phyloP scores from a whole-genome alignment of 169 alveolate species.

The Babesia sp. region DNA sequence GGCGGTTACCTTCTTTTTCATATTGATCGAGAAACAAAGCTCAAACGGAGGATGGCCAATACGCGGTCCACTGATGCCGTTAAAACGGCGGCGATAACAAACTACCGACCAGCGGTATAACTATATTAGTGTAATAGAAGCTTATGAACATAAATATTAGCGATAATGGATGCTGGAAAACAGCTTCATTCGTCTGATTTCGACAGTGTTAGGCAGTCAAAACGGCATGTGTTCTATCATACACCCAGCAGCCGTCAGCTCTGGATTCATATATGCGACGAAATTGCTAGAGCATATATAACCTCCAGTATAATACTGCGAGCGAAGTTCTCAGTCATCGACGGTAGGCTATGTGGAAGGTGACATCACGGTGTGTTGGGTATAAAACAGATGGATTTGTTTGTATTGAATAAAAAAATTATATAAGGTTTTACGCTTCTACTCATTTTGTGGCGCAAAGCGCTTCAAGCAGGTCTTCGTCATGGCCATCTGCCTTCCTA shows the following conservation, averaged over 20 bases:
- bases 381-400: background rate
- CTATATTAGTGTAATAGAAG: too few relatives aligned
- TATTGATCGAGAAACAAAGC: slow-evolving; percentile 21
- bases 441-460: slow-evolving; percentile 2
- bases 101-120: too few relatives aligned
- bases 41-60: background rate
- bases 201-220: too few relatives aligned
- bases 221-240: too few relatives aligned
- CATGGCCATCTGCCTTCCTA: slow-evolving; percentile 17
- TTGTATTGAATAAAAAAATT: background rate
- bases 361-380: background rate
- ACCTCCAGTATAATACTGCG: background rate
- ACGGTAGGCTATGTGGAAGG: background rate
- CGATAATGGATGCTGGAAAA: too few relatives aligned
- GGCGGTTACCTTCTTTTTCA: slow-evolving; percentile 95
- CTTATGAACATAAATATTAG: too few relatives aligned
- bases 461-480: slow-evolving; percentile 7
- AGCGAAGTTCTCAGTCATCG: background rate
- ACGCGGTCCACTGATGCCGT: background rate
- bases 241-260: too few relatives aligned
- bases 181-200: too few relatives aligned
- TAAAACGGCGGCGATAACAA: background rate
- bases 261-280: too few relatives aligned
- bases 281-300: background rate
- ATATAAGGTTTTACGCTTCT: background rate